These are phyloP conservation scores for Pulveroboletus sp. DNA, from an alignment of 768 basidiomycete species.

Conservation along the genomic window DNA sequence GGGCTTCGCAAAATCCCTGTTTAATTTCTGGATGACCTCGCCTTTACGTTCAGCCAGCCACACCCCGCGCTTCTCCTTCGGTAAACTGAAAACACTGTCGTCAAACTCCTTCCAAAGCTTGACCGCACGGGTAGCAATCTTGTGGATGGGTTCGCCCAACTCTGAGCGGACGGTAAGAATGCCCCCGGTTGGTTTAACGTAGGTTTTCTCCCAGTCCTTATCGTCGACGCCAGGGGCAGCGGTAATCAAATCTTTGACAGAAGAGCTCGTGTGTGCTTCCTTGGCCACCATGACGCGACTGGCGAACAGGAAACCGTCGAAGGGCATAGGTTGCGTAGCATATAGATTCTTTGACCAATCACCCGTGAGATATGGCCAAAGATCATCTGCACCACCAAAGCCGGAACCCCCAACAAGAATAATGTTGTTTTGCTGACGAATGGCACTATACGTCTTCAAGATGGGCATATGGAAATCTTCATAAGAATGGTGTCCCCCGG, in stretches of 20 bases:
- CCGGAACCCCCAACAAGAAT: slow-evolving; percentile 91
- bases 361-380: slow-evolving; percentile 95
- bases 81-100: slow-evolving; percentile 89
- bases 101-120: slow-evolving; percentile 99
- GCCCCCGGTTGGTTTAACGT: slow-evolving; percentile 90
- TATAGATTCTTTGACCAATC: slow-evolving; percentile 87
- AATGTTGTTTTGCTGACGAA: slow-evolving; percentile 87
- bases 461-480: slow-evolving; percentile 99
- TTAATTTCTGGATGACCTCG: slow-evolving; percentile 87
- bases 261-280: slow-evolving; percentile 92
- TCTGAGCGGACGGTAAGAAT: slow-evolving; percentile 96
- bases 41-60: slow-evolving; percentile 87
- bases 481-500: slow-evolving; percentile 96
- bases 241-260: slow-evolving; percentile 96
- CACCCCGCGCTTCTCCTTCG: slow-evolving; percentile 88
- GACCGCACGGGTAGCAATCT: slow-evolving; percentile 94
- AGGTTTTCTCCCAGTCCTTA: slow-evolving; percentile 90
- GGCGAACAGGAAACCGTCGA: slow-evolving; percentile 95
- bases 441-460: slow-evolving; percentile 82
- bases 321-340: slow-evolving; percentile 92
- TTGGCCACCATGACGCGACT: slow-evolving; percentile 98
- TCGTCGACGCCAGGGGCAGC: slow-evolving; percentile 91
- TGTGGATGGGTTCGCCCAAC: slow-evolving; percentile 98
- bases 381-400: slow-evolving; percentile 90
- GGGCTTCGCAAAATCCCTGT: slow-evolving; percentile 93